Evolutionary conservation across 805 yeast species (phyloP), one percentile per base, ranked within the genome.

Genomic region (Candida jianshihensis): DNA sequence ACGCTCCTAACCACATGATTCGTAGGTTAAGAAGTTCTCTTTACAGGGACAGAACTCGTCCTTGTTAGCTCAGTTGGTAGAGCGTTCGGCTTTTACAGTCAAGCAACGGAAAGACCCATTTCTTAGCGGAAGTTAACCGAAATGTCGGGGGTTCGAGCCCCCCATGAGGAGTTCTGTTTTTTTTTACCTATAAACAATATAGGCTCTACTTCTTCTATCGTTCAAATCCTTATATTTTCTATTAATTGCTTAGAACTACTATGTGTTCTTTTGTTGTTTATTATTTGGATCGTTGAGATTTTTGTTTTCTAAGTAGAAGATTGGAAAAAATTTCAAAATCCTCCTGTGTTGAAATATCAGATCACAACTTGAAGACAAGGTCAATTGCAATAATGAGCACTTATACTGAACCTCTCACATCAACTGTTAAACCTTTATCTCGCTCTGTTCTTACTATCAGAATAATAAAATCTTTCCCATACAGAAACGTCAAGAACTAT

Each of bases 401-500:
- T 32, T 40, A 33, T n/a, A n/a, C n/a, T 36, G 90, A 85, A 51
- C 95, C 95, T 1, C 62, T 87, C 38, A 85, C 95, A 0, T 82
- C 94, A 1, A 76, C 78, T 14, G 81, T 77, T 11, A 74, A 85
- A 40, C 96, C 54, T 16, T 46, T 62, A 8, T 46, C 63, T 6
- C 79, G 77, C 54, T 79, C 96, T 0, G 75, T 87, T 12, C 60
- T 92, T 29, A 92, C 98, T 0, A 70, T 92, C 6, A 73, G 98
- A 40, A 73, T 92, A 17, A 75, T 92, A 52, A 90, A 90, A 56
- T 87, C 96, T 1, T 92, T 92, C 57, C 90, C 92, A 18, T 86
- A 83, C 61, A 71, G 96, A 62, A 88, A 90, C 49, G 89, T 86
- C 34, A 81, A 79, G 55, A 87, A 85, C 54, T 64, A 80, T 42